Evolutionary conservation across 768 basidiomycete species (phyloP).

Genomic region (Lactifluus subvellereus): DNA sequence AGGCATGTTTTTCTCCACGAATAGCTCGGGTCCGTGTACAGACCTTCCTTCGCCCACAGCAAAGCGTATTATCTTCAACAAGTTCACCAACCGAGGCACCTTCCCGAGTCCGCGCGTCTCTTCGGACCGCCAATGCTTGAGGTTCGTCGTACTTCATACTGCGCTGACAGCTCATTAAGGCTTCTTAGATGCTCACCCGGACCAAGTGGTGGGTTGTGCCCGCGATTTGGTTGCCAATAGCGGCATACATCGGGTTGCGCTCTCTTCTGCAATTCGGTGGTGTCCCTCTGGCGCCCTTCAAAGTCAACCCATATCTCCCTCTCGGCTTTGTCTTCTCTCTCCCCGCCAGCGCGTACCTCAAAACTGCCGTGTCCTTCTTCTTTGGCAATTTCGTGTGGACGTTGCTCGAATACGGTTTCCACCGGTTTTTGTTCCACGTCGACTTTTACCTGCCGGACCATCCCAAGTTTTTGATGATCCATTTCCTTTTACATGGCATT

Average conservation of each 20-base stretch:
- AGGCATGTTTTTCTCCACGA: constrained; percentile 42
- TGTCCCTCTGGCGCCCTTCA: constrained; percentile 59
- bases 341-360: constrained; percentile 45
- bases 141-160: constrained; percentile 36
- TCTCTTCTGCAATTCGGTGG: constrained; percentile 72
- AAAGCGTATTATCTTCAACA: constrained; percentile 96
- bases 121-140: constrained; percentile 82
- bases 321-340: constrained; percentile 43
- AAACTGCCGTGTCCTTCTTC: constrained; percentile 66
- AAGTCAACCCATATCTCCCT: constrained; percentile 50
- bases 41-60: constrained; percentile 34
- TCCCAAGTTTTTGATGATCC: constrained; percentile 71
- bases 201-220: constrained; percentile 96
- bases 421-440: constrained; percentile 97
- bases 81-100: constrained; percentile 92
- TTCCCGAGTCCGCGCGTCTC: constrained; percentile 75
- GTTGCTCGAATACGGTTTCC: constrained; percentile 83
- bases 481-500: constrained; percentile 91
- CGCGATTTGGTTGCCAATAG: constrained; percentile 84
- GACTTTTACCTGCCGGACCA: constrained; percentile 83
- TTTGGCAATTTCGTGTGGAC: constrained; percentile 92
- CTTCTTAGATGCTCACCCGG: constrained; percentile 61
- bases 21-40: neutral
- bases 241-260: constrained; percentile 70
- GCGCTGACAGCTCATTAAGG: neutral